These are phyloP conservation scores for Rhodosporidiobolus sp. DNA, from an alignment of 768 basidiomycete genomes.

Conservation along the genomic window DNA sequence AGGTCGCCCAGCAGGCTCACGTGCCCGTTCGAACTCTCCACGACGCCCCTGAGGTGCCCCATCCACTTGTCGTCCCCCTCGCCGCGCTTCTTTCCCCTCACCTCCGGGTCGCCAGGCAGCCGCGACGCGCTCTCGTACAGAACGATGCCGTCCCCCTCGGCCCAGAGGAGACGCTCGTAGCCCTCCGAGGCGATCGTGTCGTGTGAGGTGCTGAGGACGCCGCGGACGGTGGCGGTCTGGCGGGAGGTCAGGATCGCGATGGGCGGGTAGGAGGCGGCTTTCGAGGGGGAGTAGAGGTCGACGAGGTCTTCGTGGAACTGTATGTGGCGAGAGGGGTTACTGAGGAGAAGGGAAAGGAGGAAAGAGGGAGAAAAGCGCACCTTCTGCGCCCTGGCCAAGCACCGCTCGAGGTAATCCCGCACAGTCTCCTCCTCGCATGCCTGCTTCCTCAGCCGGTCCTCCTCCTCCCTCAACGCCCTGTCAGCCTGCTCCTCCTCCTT, in stretches of 20 bases:
- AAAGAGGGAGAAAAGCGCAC: not conserved
- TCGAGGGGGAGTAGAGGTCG: slow-evolving; percentile 29
- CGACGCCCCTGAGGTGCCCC: slow-evolving; percentile 15
- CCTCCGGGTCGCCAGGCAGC: slow-evolving; percentile 21
- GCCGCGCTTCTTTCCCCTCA: not conserved
- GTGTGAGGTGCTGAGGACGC: slow-evolving; percentile 18
- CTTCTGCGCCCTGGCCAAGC: not conserved
- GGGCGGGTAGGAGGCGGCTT: slow-evolving; percentile 38
- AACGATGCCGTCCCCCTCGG: slow-evolving; percentile 35
- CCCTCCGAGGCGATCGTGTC: slow-evolving; percentile 21
- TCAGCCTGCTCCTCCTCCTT: not conserved
- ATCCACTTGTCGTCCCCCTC: slow-evolving; percentile 1
- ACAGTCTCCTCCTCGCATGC: slow-evolving; percentile 13
- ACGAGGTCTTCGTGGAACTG: slow-evolving; percentile 32
- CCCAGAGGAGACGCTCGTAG: slow-evolving; percentile 36
- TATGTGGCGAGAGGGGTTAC: not conserved
- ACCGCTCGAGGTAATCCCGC: slow-evolving; percentile 6
- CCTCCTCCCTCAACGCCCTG: not conserved
- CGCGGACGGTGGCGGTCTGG: slow-evolving; percentile 38
- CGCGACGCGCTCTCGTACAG: slow-evolving; percentile 16
- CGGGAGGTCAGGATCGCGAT: slow-evolving; percentile 25
- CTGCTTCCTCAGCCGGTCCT: slow-evolving; percentile 3
- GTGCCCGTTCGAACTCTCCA: slow-evolving; percentile 25
- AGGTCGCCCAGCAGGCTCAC: slow-evolving; percentile 18
- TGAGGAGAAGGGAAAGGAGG: not conserved